phyloP scores from a whole-genome alignment of 1,284 basidiomycete genomes.

The Cryptococcus neoformans region DNA sequence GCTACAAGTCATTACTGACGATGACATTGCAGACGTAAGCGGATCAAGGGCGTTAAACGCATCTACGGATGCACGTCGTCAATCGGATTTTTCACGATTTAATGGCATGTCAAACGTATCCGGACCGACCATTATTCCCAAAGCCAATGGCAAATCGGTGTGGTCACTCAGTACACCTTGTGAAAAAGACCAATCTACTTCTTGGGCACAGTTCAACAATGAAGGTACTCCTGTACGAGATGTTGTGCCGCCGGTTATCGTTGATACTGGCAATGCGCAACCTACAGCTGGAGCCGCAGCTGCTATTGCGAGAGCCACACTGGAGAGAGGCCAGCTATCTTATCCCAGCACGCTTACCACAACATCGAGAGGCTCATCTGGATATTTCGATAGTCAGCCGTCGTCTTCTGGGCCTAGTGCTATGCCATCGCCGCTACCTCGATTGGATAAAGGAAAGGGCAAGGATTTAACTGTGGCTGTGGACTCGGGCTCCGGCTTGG shows the following conservation, averaged over 20 bases:
- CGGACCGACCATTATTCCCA: slow-evolving; percentile 9
- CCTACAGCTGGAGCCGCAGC: background rate
- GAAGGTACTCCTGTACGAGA: slow-evolving; percentile 5
- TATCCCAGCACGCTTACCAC: background rate
- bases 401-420: slow-evolving; percentile 6
- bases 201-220: slow-evolving; percentile 23
- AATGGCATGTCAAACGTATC: slow-evolving; percentile 1
- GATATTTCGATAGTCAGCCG: slow-evolving; percentile 21
- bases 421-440: slow-evolving; percentile 7
- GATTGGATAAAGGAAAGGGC: background rate
- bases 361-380: background rate
- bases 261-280: background rate
- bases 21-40: background rate
- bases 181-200: slow-evolving; percentile 8
- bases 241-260: background rate
- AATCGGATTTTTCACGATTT: slow-evolving; percentile 14
- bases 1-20: background rate
- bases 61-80: slow-evolving; percentile 17
- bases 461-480: background rate
- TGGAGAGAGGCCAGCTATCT: background rate
- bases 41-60: background rate
- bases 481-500: slow-evolving; percentile 1
- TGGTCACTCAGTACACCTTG: slow-evolving; percentile 30
- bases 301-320: background rate
- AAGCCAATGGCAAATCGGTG: slow-evolving; percentile 17